Percentiles rank a stretch among this genome's conserved stretches.
These are phyloP conservation scores for Gypsophila paniculata DNA, from an alignment of 179 eudicot species.

Conservation along the genomic window DNA sequence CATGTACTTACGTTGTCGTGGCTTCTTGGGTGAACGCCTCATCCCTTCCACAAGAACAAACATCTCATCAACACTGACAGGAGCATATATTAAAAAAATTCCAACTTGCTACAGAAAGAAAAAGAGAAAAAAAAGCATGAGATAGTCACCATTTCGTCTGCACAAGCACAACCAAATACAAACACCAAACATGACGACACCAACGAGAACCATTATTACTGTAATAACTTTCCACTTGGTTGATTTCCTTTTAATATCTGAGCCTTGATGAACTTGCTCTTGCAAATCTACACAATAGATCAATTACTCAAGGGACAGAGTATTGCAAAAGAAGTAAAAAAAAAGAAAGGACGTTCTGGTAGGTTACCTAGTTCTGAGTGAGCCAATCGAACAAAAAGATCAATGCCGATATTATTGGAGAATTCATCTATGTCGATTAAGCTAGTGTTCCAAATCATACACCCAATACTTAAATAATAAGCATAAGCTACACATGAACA, in stretches of 20 bases:
- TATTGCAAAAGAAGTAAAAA: constrained; percentile 12
- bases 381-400: constrained; percentile 19
- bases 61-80: background rate
- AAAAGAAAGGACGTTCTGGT: background rate
- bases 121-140: background rate
- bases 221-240: background rate
- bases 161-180: background rate
- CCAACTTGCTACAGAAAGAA: background rate
- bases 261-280: background rate
- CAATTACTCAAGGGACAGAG: background rate
- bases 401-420: background rate
- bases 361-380: constrained; percentile 27
- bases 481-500: constrained; percentile 25
- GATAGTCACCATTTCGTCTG: background rate
- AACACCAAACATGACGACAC: background rate
- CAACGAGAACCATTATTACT: background rate
- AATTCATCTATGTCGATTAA: constrained; percentile 17
- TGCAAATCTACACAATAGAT: background rate
- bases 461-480: constrained; percentile 14
- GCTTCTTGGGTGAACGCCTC: background rate
- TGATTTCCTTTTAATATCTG: background rate
- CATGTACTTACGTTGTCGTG: background rate
- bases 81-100: background rate
- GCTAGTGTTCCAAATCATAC: constrained; percentile 22
- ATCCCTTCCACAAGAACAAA: constrained; percentile 9